phyloP scores from a whole-genome alignment of 345 rosid genomes.

The Sonneratia caseolaris region DNA sequence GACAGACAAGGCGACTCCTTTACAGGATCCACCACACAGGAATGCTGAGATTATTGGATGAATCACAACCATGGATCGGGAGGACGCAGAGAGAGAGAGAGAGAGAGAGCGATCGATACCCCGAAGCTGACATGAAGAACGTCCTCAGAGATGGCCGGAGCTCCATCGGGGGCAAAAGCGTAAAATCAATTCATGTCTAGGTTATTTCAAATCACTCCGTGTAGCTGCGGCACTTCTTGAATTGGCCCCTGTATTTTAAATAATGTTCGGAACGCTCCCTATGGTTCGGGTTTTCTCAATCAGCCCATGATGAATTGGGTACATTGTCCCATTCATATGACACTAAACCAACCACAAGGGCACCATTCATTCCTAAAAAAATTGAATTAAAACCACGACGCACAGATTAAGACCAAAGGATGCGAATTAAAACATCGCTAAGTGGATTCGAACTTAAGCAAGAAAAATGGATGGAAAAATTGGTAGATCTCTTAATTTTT shows the following conservation, averaged over 20 bases:
- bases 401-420: too few species aligned
- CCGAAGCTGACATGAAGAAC: conserved; percentile 3
- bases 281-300: not conserved
- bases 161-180: not conserved
- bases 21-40: not conserved
- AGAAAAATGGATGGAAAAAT: too few species aligned
- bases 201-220: not conserved
- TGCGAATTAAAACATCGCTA: too few species aligned
- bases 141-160: conserved; percentile 1
- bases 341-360: too few species aligned
- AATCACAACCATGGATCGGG: not conserved
- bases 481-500: too few species aligned
- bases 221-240: not conserved
- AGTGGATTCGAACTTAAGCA: too few species aligned
- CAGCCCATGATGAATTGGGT: not conserved
- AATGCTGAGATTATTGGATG: not conserved
- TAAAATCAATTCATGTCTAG: not conserved
- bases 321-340: too few species aligned
- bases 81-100: not conserved
- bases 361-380: too few species aligned
- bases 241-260: not conserved
- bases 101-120: not conserved
- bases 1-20: not conserved
- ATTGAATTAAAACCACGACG: too few species aligned
- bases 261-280: not conserved